Evolutionary conservation across 129 eudicot genomes (phyloP), one percentile per base, ranked within the genome.

Genomic region (Flaveria robusta): DNA sequence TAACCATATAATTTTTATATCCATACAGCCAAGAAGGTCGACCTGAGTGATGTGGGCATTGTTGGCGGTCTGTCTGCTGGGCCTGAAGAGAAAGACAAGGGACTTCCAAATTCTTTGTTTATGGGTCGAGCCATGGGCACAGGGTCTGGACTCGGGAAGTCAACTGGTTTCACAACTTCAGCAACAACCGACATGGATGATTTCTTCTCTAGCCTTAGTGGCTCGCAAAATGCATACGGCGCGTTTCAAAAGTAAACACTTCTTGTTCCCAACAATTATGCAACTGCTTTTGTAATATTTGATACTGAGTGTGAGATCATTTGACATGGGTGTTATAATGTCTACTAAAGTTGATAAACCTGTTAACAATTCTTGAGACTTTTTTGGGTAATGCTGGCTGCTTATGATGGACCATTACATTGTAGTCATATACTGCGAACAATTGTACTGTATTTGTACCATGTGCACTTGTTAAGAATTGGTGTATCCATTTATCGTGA

Each of bases 1-100:
- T 58, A 29, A 58, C 22, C 1, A 7, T 79, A 3, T n/a, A 18
- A 56, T 14, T 27, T 76, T 42, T 7, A 24, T 29, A 29, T 59
- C 46, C n/a, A 0, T 82, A 80, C 97, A 94, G 97, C 99, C 80
- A 89, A 91, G 84, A 95, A 95, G 86, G 96, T 91, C 5, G 86
- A 86, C 84, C 86, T 95, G 74, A 82, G 91, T 58, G 99, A 89
- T 81, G 87, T 95, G 23, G 97, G 99, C 15, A 82, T 95, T 7
- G 92, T 95, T 19, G 99, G 99, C 26, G 99, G 92, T 50, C 72
- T 95, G 59, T 84, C 83, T 20, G 92, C 80, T 66, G 85, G 81
- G 74, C 66, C 82, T 3, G 94, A 88, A 43, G 97, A 85, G 9
- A 91, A 83, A 49, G 93, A 89, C 34, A 87, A 83, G 80, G 92